Base-by-base conservation (phyloP, 805 yeast genomes). In the Myxozyma geophila region DNA sequence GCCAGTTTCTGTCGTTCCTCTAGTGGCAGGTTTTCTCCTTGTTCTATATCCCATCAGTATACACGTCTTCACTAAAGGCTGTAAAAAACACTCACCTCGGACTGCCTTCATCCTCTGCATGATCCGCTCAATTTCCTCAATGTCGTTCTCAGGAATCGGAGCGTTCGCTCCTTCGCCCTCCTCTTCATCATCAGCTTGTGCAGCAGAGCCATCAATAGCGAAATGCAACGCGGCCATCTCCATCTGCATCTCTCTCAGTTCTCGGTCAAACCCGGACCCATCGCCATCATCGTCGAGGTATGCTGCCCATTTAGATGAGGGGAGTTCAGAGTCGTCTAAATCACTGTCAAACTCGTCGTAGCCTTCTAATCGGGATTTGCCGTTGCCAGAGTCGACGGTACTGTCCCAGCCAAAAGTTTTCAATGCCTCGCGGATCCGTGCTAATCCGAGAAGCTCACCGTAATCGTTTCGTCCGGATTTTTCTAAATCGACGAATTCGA, bases 1-100 rank as follows among this genome's bases (percentile, higher is more conserved):
- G 77, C 77, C 48, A 76, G 68, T 36, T 70, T 68, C 54, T 44
- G 60, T 37, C 77, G 71, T 60, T 77, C 75, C 19, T 74, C 76
- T 6, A 70, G 50, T 15, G 68, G 63, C n/a, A 66, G 54, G 2
- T 52, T 59, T 13, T 60, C 61, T 8, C 69, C 68, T 60, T 60
- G 67, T 21, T 60, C 68, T 63, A 48, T 48, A 44, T 33, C 10
- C 10, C 40, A 15, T 23, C n/a, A 19, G 43, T 23, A n/a, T 13
- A 9, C 39, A 21, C 28, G 39, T 10, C 33, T 8, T n/a, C 15
- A 19, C 1, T 12, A 51, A 58, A 49, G 49, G 9, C 33, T 4
- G 33, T 15, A 39, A 12, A 35, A 10, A 62, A 19, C 17, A 52
- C 69, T 15, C 60, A 59, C 56, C 68, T 51, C 72, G 62, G 2